These are phyloP conservation scores for Capronia americana DNA, from an alignment of 2,329 filamentous ascomycete genomes.

Conservation along the genomic window DNA sequence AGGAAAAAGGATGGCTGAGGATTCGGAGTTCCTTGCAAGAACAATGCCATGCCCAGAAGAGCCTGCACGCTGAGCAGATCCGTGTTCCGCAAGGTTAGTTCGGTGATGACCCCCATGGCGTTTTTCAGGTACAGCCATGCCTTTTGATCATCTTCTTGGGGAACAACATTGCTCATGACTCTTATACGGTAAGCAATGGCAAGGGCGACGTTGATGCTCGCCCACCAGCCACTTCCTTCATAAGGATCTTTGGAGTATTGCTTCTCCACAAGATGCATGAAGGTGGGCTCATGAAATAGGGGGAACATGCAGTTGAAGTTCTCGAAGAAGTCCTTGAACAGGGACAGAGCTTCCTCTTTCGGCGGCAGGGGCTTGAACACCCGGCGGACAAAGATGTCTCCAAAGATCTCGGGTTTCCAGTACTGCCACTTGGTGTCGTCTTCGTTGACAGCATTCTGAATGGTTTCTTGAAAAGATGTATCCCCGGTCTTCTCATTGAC, in stretches of 20 bases:
- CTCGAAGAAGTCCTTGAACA: constrained; percentile 93
- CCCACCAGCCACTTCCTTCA: constrained; percentile 97
- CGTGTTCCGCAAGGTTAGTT: constrained; percentile 94
- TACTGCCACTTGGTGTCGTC: constrained; percentile 95
- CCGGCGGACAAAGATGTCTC: constrained; percentile 84
- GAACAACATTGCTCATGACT: constrained; percentile 92
- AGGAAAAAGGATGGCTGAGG: constrained; percentile 93
- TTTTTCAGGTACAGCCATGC: constrained; percentile 98
- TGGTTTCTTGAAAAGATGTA: constrained; percentile 91
- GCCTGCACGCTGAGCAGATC: constrained; percentile 95
- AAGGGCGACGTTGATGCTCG: constrained; percentile 88
- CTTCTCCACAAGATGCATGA: constrained; percentile 94
- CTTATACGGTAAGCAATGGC: constrained; percentile 92
- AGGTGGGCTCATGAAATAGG: constrained; percentile 94
- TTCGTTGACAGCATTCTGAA: constrained; percentile 74
- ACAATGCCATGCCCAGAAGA: constrained; percentile 87
- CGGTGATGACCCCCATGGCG: constrained; percentile 88
- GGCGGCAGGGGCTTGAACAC: constrained; percentile 83
- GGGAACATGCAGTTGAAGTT: constrained; percentile 99
- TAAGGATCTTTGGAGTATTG: constrained; percentile 94
- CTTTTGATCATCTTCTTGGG: constrained; percentile 89
- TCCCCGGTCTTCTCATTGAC: constrained; percentile 99
- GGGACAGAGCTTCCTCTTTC: constrained; percentile 83
- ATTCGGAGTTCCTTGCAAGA: constrained; percentile 95
- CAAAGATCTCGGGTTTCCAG: constrained; percentile 98